Conservation (phyloP, 225 moss, liverwort and hornwort genomes). For the Pleurozium schreberi region DNA sequence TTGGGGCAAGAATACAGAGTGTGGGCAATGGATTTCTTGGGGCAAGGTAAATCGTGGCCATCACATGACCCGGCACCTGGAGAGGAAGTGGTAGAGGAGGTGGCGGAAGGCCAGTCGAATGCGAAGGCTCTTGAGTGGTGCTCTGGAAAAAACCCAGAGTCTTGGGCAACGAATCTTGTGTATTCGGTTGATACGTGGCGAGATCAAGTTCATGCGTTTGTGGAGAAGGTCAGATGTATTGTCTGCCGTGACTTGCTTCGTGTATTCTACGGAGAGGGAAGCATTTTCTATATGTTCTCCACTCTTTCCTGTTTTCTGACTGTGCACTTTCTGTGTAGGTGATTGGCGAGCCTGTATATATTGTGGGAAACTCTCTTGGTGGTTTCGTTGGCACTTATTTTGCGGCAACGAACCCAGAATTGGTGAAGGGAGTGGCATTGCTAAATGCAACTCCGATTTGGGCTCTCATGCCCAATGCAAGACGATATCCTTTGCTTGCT, state of each 20-base stretch:
- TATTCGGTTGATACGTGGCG: constrained; percentile 51
- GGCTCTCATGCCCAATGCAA: constrained; percentile 41
- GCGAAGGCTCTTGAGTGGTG: constrained; percentile 12
- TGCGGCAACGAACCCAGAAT: constrained; percentile 27
- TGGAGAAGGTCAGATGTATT: constrained; percentile 17
- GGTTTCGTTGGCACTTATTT: constrained; percentile 41
- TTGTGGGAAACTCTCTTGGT: constrained; percentile 50
- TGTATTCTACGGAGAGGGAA: neutral
- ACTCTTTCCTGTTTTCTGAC: neutral
- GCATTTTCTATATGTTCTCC: neutral
- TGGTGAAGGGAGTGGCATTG: constrained; percentile 26
- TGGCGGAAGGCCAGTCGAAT: constrained; percentile 9
- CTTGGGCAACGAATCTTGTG: constrained; percentile 41
- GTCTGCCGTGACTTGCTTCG: neutral
- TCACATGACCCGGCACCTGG: constrained; percentile 41
- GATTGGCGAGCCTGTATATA: constrained; percentile 26
- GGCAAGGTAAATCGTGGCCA: constrained; percentile 50
- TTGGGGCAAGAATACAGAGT: constrained; percentile 41
- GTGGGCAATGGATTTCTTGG: constrained; percentile 47
- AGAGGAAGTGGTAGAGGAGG: constrained; percentile 4
- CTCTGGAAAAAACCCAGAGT: constrained; percentile 10
- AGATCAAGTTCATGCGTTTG: constrained; percentile 40
- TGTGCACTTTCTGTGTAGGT: constrained; percentile 10
- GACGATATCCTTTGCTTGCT: constrained; percentile 19
- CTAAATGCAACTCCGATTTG: constrained; percentile 45